Base-by-base conservation (phyloP, 306 rosid species). In the Ormosia semicastrata region DNA sequence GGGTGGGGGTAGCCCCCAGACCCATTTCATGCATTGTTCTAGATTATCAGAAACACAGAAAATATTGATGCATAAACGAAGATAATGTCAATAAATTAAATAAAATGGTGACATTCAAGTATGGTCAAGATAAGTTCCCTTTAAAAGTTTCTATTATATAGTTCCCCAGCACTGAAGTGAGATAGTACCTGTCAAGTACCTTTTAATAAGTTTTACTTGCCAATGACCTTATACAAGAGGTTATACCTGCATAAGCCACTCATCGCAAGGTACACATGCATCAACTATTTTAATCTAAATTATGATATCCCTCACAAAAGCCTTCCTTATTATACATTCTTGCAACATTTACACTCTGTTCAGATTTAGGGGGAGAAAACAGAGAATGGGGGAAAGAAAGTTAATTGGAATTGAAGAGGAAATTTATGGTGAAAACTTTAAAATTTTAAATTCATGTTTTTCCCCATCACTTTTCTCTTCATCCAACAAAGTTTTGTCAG, bases 151-250 rank as follows among this genome's bases (percentile, higher is more conserved):
- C 32, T 39, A 46, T 59, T 37, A 46, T 13, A 70, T 34, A 58
- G 43, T 70, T 34, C 47, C 33, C 41, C 53, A 34, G 32, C 17
- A 12, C 14, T 41, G 30, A 4, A 32, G 46, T 4, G 13, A 47
- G 36, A 72, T 10, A 30, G 54, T 36, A 65, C 71, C 60, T 8
- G 41, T 30, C 49, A 44, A 15, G 7, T 30, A 15, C 13, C 63
- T 62, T 32, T 0, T 11, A 43, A 75, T 40, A 11, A 64, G 58
- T 75, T 67, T 66, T 67, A 75, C 54, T 33, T 34, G 70, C 54
- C 72, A 82, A 67, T 57, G 66, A 37, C 44, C 3, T 34, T 43
- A 17, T n/a, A 11, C 77, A 68, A 41, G 71, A 79, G 54, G 78
- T 64, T 58, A 67, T 4, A 56, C 41, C 44, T 43, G 63, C 44